Evolutionary conservation across 768 basidiomycete genomes (phyloP).

Genomic region (Podaxis rugospora): DNA sequence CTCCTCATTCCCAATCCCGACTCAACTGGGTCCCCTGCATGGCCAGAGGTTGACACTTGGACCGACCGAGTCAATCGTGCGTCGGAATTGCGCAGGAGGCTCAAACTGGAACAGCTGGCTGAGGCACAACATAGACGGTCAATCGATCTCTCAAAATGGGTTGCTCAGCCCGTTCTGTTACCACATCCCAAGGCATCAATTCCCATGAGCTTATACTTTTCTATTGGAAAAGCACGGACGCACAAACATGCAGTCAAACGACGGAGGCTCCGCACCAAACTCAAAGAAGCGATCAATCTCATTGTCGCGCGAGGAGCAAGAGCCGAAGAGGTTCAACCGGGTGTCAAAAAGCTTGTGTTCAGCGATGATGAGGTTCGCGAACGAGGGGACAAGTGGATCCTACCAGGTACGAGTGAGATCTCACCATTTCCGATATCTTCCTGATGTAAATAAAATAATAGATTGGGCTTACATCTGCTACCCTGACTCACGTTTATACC

Average conservation of each 20-base stretch:
- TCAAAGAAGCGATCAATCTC: background rate
- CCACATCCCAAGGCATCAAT: background rate
- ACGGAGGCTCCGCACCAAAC: slow-evolving; percentile 4
- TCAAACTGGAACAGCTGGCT: background rate
- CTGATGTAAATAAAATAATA: background rate
- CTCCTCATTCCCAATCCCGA: slow-evolving; percentile 5
- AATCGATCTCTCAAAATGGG: background rate
- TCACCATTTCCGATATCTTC: background rate
- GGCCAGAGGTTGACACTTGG: slow-evolving; percentile 5
- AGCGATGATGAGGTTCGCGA: background rate
- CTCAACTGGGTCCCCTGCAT: background rate
- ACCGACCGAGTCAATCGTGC: background rate
- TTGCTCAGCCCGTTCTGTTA: background rate
- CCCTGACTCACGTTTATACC: background rate
- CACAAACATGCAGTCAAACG: slow-evolving; percentile 8
- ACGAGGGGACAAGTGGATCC: slow-evolving; percentile 3
- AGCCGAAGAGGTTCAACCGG: background rate
- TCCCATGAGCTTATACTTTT: slow-evolving; percentile 7
- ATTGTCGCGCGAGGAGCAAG: slow-evolving; percentile 1
- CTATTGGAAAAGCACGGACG: slow-evolving; percentile 3
- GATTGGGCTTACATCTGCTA: slow-evolving; percentile 9
- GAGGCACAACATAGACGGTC: background rate
- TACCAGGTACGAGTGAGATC: background rate
- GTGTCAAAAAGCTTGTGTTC: background rate
- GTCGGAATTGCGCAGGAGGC: background rate